phyloP scores from a whole-genome alignment of 805 yeast genomes.

The Kodamaea kakaduensis region DNA sequence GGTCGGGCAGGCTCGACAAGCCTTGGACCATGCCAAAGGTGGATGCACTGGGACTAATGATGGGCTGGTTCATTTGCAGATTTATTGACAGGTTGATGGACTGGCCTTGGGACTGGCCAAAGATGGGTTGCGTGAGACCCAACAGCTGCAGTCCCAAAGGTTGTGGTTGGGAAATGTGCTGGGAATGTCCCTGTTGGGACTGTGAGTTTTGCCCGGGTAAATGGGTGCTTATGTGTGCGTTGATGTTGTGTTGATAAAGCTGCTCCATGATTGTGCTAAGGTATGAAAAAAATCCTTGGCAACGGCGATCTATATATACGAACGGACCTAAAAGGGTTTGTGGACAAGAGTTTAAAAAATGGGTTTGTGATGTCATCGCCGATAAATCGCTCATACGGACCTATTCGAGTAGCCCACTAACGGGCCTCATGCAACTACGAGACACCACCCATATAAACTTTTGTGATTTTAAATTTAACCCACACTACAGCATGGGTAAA shows the following conservation, averaged over 20 bases:
- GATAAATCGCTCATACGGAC: slow-evolving; percentile 2
- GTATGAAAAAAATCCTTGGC: slow-evolving; percentile 2
- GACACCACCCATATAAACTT: no score
- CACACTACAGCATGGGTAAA: background rate
- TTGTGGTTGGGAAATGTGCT: no score
- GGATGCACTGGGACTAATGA: background rate
- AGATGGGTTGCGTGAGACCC: no score
- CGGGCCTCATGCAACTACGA: background rate
- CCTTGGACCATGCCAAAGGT: background rate
- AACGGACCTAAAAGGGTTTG: no score
- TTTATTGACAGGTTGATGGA: background rate
- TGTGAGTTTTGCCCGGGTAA: no score
- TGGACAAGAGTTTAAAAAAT: no score
- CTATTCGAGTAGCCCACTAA: background rate
- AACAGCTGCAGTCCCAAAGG: no score
- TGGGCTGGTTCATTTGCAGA: background rate
- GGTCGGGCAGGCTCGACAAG: slow-evolving; percentile 1
- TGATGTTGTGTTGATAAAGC: no score
- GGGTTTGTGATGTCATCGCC: background rate
- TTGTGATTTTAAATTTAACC: no score
- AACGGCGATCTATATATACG: background rate
- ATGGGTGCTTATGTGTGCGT: no score
- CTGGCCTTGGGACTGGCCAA: no score
- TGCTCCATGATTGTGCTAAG: slow-evolving; percentile 1
- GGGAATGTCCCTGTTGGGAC: no score